Conservation (phyloP, 352 stramenopile genomes). For the Pythium sukuiense region DNA sequence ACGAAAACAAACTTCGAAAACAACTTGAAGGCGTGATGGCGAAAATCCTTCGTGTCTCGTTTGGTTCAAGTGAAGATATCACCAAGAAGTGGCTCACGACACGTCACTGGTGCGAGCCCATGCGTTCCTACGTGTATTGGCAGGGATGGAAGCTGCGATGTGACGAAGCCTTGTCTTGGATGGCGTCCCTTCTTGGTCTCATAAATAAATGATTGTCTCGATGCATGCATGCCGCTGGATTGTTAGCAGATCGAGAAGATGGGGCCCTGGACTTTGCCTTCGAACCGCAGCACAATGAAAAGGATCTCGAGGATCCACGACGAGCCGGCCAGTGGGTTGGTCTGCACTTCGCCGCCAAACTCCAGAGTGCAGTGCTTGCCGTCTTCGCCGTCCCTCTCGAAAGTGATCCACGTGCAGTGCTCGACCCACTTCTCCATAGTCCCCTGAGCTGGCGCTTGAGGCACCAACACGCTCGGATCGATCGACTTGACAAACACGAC, state of each 20-base stretch:
- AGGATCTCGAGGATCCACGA: constrained; percentile 30
- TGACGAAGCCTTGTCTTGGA: no score
- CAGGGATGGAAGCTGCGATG: no score
- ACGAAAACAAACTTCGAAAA: no score
- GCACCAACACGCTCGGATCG: constrained; percentile 3
- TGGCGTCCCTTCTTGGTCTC: no score
- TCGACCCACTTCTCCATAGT: constrained; percentile 25
- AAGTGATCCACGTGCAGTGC: constrained; percentile 25
- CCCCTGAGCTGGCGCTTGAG: not conserved
- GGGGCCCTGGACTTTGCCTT: constrained; percentile 15
- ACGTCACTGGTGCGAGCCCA: no score
- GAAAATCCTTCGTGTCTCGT: no score
- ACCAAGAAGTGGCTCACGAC: no score
- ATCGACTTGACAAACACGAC: constrained; percentile 19
- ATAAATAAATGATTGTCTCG: no score
- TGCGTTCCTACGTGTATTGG: no score
- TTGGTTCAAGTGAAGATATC: no score
- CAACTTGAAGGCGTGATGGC: no score
- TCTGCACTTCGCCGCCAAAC: constrained; percentile 26
- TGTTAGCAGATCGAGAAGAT: constrained; percentile 14
- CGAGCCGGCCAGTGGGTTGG: constrained; percentile 12
- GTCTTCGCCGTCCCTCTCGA: constrained; percentile 12
- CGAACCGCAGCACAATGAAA: constrained; percentile 25
- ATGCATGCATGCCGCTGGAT: no score
- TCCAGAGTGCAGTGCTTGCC: constrained; percentile 17